Evolutionary conservation across 2,329 filamentous ascomycete species (phyloP), one percentile per base, ranked within the genome.

Genomic region (Aspergillus arachidicola): DNA sequence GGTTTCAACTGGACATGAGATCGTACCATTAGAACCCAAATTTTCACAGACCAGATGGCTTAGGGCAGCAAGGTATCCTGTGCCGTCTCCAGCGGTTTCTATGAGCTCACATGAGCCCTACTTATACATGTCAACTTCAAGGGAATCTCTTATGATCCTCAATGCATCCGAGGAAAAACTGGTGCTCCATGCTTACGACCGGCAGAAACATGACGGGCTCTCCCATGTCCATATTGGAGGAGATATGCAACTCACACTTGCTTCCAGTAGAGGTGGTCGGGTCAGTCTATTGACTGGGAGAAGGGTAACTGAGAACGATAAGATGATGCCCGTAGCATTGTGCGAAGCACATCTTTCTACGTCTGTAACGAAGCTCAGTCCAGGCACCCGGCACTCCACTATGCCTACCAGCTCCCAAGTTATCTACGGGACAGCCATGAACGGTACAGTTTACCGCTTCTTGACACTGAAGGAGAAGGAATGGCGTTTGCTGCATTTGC

Each of bases 371-470:
- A 74, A 71, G 55, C 72, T 80, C 26, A 65, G 62, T 21, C 56
- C 66, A 9, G 66, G 68, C 38, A 68, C 63, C 28, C 66, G 62
- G 26, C 54, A 50, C 14, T 69, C 67, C 16, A 55, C 68, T 32
- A 53, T 68, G 14, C 62, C 68, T 21, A 43, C 61, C 36, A 58
- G 59, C 30, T 62, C 78, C 7, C 78, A 80, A 5, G 85, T 88
- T 64, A 88, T 61, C 74, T 94, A 80, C 38, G 92, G 91, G 1
- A 81, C 89, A 7, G 86, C 86, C 7, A 83, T 93, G 38, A 87
- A 92, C 70, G 92, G 92, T 1, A 87, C 89, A 0, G 71, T 94
- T 28, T 86, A 87, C 65, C 86, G 90, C 61, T 90, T 97, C 69
- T 85, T 85, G 1, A 78, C 94, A 16, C 78, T 98, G 0, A 80